Evolutionary conservation across 2,329 filamentous ascomycete genomes (phyloP), one percentile per base, ranked within the genome.

Genomic region (Helotiales sp.): DNA sequence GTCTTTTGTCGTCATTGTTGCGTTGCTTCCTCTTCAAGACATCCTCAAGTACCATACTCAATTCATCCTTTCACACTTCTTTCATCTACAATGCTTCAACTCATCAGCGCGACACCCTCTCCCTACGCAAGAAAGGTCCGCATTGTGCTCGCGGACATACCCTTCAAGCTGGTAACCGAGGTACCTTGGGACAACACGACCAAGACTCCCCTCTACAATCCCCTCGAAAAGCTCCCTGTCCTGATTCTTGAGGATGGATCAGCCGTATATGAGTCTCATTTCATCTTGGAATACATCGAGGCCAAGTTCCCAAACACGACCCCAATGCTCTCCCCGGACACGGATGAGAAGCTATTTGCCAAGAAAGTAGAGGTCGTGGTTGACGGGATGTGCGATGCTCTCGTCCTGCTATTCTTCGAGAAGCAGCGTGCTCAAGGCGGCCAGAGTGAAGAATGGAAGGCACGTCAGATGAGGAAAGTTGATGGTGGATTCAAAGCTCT

Each of bases 311-410:
- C 52, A 1, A 13, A 24, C 7, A 65, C 52, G 17, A 58, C 32
- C 1, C 63, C 61, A 13, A 65, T 67, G 64, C 50, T 62, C 22
- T 67, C 64, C 8, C 10, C 55, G 7, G 63, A 66, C 54, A 66
- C 64, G 11, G 61, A 66, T 47, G 64, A 69, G 61, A 60, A 45
- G 37, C 50, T 66, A 1, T 66, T 69, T 20, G 64, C 64, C 11
- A 69, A 69, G 57, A 69, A 66, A 45, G 64, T 64, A 13, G 67
- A 69, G 43, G 64, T 66, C 8, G 61, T 64, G 24, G 67, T 57
- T 5, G 67, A 69, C 47, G 63, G 67, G 6, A 63, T 69, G 60
- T 69, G 67, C 30, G 64, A 64, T 49, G 64, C 62, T 2, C 37
- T 67, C 7, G 57, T 67, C 40, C 32, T 69, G 8, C 26, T 57